phyloP scores from a whole-genome alignment of 805 yeast genomes.

The Metschnikowia gelsemii region DNA sequence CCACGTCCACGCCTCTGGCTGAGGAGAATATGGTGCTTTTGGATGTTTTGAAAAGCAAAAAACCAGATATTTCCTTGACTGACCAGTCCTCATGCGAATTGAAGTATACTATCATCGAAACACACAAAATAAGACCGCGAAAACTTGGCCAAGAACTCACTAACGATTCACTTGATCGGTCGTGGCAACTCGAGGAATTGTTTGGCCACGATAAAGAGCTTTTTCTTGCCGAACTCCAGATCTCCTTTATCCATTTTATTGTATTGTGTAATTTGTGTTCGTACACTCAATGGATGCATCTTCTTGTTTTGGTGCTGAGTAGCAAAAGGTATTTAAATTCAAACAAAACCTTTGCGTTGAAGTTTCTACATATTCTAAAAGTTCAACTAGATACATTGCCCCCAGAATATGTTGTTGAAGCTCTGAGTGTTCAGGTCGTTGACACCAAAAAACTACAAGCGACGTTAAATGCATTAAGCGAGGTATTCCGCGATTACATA shows the following conservation, averaged over 20 bases:
- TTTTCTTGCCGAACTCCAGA: conserved; percentile 54
- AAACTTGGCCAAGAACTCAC: conserved; percentile 40
- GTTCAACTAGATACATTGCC: conserved; percentile 44
- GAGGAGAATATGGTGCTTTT: conserved; percentile 47
- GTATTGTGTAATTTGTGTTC: conserved; percentile 64
- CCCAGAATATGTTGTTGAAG: conserved; percentile 35
- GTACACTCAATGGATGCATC: conserved; percentile 60
- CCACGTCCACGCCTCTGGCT: conserved; percentile 49
- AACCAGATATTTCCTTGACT: conserved; percentile 18
- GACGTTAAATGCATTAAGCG: conserved; percentile 24
- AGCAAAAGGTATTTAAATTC: conserved; percentile 24
- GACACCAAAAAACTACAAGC: conserved; percentile 20
- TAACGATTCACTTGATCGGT: conserved; percentile 54
- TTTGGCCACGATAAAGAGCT: conserved; percentile 29
- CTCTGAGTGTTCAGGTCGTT: conserved; percentile 19
- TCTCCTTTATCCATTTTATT: conserved; percentile 48
- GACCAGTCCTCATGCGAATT: conserved; percentile 38
- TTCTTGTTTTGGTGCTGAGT: conserved; percentile 45
- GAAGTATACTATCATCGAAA: conserved; percentile 43
- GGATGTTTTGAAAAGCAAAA: conserved; percentile 30
- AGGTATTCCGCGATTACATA: conserved; percentile 8
- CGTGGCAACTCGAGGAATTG: conserved; percentile 52
- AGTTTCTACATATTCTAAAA: conserved; percentile 31
- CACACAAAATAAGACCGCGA: conserved; percentile 34
- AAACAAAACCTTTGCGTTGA: conserved; percentile 26